Base-by-base conservation (phyloP, 2,329 filamentous ascomycete species). In the Cercospora sp. region DNA sequence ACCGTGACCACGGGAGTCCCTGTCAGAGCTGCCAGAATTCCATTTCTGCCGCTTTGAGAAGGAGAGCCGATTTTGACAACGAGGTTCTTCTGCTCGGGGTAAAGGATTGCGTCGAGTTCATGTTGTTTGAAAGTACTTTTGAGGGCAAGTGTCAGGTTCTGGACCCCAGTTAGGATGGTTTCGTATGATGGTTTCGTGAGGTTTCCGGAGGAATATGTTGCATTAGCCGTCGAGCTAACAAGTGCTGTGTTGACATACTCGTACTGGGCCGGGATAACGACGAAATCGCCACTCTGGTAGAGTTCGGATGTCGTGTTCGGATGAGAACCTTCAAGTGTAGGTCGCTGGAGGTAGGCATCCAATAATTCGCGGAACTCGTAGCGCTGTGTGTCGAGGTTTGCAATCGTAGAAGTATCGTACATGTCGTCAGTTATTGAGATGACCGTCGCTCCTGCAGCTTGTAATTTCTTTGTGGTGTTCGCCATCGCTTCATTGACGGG, bases 21-120 rank as follows among this genome's bases (percentile, higher is more conserved):
- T 1, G 85, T 86, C 63, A 87, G 73, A 0, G 85, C 85, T 2
- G 85, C 86, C 1, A 87, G 73, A 58, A 87, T 85, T 2, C 85
- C 86, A 70, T 88, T 90, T 2, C 88, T 81, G 1, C 87, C 87
- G n/a, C 79, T 79, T 77, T 90, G 88, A 0, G 82, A 85, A 0
- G 84, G 80, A 0, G 83, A 82, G 3, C 87, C 87, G 26, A 89
- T 77, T 57, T 84, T 83, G 2, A 89, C 87, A 5, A 88, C 86
- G 1, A 90, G 82, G 64, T 89, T 89, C 74, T 84, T 85, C 73
- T 90, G 88, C 74, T 90, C 85, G 0, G 88, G 88, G 76, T 90
- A 90, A 72, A 89, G 84, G 40, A 90, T 72, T 0, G 85, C 87
- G 74, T 89, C 85, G 13, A 90, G 80, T 0, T 77, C 68, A 69